Percentiles rank a stretch among this genome's conserved stretches.
Conservation (phyloP, 352 stramenopile genomes). For the Phytophthora podocarpi region DNA sequence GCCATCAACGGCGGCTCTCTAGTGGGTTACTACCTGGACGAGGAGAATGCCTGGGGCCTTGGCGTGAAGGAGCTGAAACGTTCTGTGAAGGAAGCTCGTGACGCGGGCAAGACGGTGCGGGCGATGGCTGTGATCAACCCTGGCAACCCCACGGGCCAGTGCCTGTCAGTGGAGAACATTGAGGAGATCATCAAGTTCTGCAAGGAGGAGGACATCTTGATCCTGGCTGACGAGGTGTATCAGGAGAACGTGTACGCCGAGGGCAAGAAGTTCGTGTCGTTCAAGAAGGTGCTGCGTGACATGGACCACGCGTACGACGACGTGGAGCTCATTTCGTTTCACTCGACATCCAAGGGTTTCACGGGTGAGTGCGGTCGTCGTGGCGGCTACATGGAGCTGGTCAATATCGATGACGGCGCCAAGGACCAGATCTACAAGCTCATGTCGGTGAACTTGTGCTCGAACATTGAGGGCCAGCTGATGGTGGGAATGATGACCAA, state of each 20-base stretch:
- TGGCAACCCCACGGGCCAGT: constrained; percentile 98
- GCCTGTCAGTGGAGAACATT: constrained; percentile 86
- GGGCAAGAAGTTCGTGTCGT: constrained; percentile 93
- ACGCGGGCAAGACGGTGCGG: constrained; percentile 92
- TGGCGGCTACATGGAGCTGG: constrained; percentile 97
- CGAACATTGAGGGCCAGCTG: constrained; percentile 97
- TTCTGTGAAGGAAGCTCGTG: constrained; percentile 87
- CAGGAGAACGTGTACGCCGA: constrained; percentile 99
- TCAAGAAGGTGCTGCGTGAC: constrained; percentile 94
- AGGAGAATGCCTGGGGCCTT: constrained; percentile 93
- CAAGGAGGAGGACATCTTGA: constrained; percentile 92
- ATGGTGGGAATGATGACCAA: constrained; percentile 99
- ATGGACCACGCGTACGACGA: constrained; percentile 82
- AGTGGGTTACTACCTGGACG: constrained; percentile 98
- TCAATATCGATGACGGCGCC: constrained; percentile 92
- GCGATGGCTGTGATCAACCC: constrained; percentile 99
- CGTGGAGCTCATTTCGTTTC: constrained; percentile 98
- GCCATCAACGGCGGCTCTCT: constrained; percentile 94
- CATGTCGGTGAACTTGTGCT: constrained; percentile 96
- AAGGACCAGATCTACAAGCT: constrained; percentile 99
- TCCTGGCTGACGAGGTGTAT: constrained; percentile 99
- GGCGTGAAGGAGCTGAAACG: constrained; percentile 90
- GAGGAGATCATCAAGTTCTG: constrained; percentile 97
- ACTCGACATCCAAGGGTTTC: constrained; percentile 99
- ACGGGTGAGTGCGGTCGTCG: constrained; percentile 98